Evolutionary conservation across 345 rosid genomes (phyloP), one percentile per base, ranked within the genome.

Genomic region (Ceriops zippeliana): DNA sequence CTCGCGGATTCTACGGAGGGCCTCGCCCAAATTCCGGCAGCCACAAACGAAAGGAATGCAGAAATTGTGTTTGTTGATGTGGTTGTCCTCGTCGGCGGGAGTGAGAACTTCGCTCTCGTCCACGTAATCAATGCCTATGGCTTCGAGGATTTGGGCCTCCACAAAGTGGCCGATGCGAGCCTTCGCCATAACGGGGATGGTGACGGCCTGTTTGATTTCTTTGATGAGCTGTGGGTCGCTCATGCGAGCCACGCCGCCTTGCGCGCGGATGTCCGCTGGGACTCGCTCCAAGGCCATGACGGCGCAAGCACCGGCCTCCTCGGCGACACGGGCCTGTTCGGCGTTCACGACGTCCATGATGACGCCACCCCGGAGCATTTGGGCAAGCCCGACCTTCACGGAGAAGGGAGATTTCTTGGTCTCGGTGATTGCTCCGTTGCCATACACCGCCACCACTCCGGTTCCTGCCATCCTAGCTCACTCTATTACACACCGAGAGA

Each of bases 51-150:
- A 91, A 3, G 97, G 97, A 58, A 87, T 80, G 34, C 86, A 69
- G 79, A 89, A 91, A 26, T 91, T 91, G 52, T 91, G 92, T 54
- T 91, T 91, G 82, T 91, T 89, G 70, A 87, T 91, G 69, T 89
- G 92, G 68, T 91, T 69, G 0, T 89, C 96, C 19, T 91, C 97
- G 66, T 91, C 96, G 20, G 96, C 92, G 0, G 7, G 80, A 5
- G 97, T 86, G 13, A 91, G 79, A 0, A 86, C 96, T 69, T 91
- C 92, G 63, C 96, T 87, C 80, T 89, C 96, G 74, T 91, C 96
- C 13, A 91, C 75, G 75, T 91, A 91, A 65, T 91, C 97, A 49
- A 91, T 67, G 3, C 98, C 96, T 2, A 92, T 46, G 8, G 73
- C 73, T 63, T 74, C 78, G 3, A 74, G 73, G 15, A 74, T 74